Evolutionary conservation across 2,329 filamentous ascomycete genomes (phyloP).

Genomic region (Metarhizium anisopliae): DNA sequence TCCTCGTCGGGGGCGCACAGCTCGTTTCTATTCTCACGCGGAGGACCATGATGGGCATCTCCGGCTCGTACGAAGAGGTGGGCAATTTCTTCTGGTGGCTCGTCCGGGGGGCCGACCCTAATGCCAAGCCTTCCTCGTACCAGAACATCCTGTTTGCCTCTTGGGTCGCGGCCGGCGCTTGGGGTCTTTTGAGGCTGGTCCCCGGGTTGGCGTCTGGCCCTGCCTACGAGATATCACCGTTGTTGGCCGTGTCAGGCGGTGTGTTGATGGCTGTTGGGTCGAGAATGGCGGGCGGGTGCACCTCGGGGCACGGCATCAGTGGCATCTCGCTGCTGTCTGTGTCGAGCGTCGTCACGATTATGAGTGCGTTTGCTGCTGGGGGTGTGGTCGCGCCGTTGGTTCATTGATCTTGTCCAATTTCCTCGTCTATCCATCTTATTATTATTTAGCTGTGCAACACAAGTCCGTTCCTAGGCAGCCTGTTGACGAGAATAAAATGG

Average conservation of each 20-base stretch:
- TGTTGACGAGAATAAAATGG: not conserved
- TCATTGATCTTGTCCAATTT: slow-evolving; percentile 10
- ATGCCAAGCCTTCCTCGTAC: slow-evolving; percentile 23
- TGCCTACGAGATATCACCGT: slow-evolving; percentile 23
- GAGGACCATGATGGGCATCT: slow-evolving; percentile 49
- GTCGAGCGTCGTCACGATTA: slow-evolving; percentile 54
- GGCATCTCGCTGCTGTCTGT: slow-evolving; percentile 54
- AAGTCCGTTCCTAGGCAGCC: too few relatives aligned
- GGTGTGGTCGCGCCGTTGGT: slow-evolving; percentile 18
- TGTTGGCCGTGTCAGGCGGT: slow-evolving; percentile 42
- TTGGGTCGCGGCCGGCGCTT: slow-evolving; percentile 41
- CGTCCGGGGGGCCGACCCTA: slow-evolving; percentile 17
- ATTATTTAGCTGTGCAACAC: not conserved
- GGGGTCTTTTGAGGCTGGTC: slow-evolving; percentile 22
- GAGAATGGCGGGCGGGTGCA: slow-evolving; percentile 56
- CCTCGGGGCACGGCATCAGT: slow-evolving; percentile 60
- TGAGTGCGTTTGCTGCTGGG: slow-evolving; percentile 46
- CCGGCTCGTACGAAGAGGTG: slow-evolving; percentile 51
- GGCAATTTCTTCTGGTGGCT: slow-evolving; percentile 45
- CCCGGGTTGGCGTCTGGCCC: slow-evolving; percentile 20
- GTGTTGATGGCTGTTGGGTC: slow-evolving; percentile 50
- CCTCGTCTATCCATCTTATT: not conserved
- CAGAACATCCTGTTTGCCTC: slow-evolving; percentile 41
- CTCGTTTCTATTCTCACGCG: slow-evolving; percentile 44
- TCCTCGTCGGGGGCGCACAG: slow-evolving; percentile 51